Conservation (phyloP, 179 eudicot genomes). For the Amaranthus tricolor region DNA sequence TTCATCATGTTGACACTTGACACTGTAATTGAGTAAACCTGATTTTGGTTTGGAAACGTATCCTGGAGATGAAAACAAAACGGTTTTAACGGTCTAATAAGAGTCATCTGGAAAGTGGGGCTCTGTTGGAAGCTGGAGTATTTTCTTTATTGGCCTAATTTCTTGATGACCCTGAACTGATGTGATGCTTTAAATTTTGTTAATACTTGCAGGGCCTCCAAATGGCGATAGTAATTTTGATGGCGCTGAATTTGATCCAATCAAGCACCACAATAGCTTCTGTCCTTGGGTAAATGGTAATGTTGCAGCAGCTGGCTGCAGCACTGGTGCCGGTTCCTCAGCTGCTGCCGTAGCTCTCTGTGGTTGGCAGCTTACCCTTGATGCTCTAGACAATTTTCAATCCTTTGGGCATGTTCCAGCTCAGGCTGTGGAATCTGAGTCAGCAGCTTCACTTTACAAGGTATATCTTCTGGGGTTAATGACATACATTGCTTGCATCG, state of each 20-base stretch:
- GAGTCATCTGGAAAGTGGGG: neutral
- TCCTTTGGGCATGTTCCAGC: conserved; percentile 71
- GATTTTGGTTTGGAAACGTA: neutral
- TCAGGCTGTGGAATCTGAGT: conserved; percentile 93
- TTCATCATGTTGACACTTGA: neutral
- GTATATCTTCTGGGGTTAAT: conserved; percentile 24
- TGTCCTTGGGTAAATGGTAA: conserved; percentile 99
- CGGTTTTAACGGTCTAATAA: neutral
- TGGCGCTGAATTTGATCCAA: conserved; percentile 87
- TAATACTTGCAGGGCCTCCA: conserved; percentile 59
- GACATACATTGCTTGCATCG: neutral
- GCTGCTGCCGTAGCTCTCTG: conserved; percentile 72
- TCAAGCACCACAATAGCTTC: conserved; percentile 79
- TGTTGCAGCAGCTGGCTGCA: conserved; percentile 96
- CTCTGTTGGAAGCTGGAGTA: neutral
- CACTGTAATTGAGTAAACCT: neutral
- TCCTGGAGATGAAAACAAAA: neutral
- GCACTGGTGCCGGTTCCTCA: conserved; percentile 66
- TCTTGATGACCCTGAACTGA: neutral
- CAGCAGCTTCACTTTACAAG: conserved; percentile 93
- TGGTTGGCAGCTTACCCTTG: conserved; percentile 99
- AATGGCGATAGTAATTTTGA: conserved; percentile 88
- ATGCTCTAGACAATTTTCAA: conserved; percentile 88
- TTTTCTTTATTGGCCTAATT: neutral
- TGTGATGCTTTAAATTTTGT: conserved; percentile 10